Base-by-base conservation (phyloP, 495 filamentous ascomycete genomes). In the Aspergillus asperescens region DNA sequence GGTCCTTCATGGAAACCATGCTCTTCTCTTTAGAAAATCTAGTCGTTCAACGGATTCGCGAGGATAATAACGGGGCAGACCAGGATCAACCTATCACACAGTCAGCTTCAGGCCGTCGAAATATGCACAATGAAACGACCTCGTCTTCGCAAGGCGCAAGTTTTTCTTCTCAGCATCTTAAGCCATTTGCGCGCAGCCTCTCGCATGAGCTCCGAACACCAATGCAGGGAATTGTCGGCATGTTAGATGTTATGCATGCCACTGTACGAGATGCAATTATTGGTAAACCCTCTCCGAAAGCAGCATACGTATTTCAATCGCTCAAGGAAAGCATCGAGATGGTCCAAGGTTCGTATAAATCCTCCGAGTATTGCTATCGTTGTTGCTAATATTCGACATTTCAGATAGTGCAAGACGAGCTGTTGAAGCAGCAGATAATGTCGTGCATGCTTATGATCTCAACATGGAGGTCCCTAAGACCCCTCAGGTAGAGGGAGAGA, bases 211-310 rank as follows among this genome's bases (percentile, higher is more conserved):
- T 91, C 15, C 76, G 88, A 50, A 91, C 87, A 8, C 87, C 87
- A 1, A 91, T 91, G 87, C 87, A 91, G 64, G 87, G 87, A 15
- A 84, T 91, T 29, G 85, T 91, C 5, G 87, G 87, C 5, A 90
- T 90, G 87, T 70, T 91, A 24, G 87, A 91, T 71, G 83, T 91
- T 40, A 90, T 91, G 87, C 83, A 89, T 61, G 83, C 85, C 8
- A 89, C 83, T 2, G 83, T 90, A 7, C 73, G 86, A 27, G 87
- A 91, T 59, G 84, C 83, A 5, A 77, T 83, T 23, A 79, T 81
- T 53, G 72, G 67, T 31, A 76, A 79, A 59, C 70, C 69, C 5
- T 76, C 79, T 41, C 58, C 76, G 12, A 70, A 70, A 38, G 67
- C 80, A 5, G 71, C 76, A 16, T 65, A 68, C 24, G 70, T 89